A percentile compares a stretch with the other conserved stretches of the same genome.
phyloP scores from a whole-genome alignment of 192 early-diverging fungal genomes.

The Coemansia sp. region DNA sequence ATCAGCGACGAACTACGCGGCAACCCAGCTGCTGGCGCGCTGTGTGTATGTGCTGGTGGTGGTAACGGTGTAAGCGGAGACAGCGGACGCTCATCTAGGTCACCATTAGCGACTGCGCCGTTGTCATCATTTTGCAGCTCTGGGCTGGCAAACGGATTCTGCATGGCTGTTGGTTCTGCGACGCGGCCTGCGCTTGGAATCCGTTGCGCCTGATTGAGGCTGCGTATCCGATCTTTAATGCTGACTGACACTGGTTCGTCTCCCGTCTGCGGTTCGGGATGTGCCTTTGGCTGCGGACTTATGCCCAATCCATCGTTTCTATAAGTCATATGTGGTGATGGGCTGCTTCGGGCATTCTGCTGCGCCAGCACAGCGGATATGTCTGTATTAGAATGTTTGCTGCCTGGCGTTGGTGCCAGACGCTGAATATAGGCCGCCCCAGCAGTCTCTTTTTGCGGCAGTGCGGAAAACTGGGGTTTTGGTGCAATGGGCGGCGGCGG shows the following conservation, averaged over 20 bases:
- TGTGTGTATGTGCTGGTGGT: conserved; percentile 14
- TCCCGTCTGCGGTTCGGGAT: not conserved
- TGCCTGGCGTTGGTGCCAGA: not conserved
- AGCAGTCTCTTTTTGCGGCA: conserved; percentile 1
- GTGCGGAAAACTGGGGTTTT: conserved; percentile 19
- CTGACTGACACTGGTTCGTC: conserved; percentile 12
- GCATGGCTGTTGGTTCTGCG: not conserved
- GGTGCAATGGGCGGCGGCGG: conserved; percentile 22
- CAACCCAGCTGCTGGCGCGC: conserved; percentile 17
- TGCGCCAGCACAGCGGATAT: conserved; percentile 25
- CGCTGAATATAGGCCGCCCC: not conserved
- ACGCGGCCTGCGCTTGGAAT: not conserved
- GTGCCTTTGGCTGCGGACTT: not conserved
- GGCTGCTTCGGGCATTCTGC: not conserved
- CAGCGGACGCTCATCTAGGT: not conserved
- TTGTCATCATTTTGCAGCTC: conserved; percentile 16
- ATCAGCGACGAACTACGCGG: conserved; percentile 13
- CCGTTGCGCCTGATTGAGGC: conserved; percentile 13
- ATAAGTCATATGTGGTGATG: not conserved
- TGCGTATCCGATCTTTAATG: conserved; percentile 38
- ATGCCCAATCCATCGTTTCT: conserved; percentile 5
- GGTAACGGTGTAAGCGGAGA: conserved; percentile 19
- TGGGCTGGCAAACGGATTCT: conserved; percentile 52
- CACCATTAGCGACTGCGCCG: not conserved
- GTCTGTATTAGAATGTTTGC: not conserved